These are phyloP conservation scores for Saraca asoca DNA, from an alignment of 331 rosid genomes.

Conservation along the genomic window DNA sequence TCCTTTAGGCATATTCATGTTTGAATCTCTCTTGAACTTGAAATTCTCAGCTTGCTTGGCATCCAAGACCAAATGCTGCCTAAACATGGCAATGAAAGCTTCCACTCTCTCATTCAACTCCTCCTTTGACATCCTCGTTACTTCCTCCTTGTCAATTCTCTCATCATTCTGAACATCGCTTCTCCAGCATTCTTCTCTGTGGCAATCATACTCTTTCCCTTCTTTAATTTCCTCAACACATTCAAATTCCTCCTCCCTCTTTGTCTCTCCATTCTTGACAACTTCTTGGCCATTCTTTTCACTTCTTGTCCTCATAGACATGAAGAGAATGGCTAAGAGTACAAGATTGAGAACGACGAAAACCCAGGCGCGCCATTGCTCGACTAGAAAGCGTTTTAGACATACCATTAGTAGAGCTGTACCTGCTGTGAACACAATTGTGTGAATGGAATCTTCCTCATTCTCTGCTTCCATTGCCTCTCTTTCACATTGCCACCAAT, in stretches of 20 bases:
- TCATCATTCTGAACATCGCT: conserved; percentile 33
- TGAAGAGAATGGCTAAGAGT: conserved; percentile 74
- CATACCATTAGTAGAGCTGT: conserved; percentile 71
- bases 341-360: conserved; percentile 71
- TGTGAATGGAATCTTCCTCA: conserved; percentile 48
- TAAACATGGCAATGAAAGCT: conserved; percentile 86
- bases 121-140: conserved; percentile 60
- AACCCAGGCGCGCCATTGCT: conserved; percentile 89
- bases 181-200: conserved; percentile 29
- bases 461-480: conserved; percentile 51
- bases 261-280: conserved; percentile 34
- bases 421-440: conserved; percentile 61
- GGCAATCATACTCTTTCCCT: conserved; percentile 29
- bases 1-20: conserved; percentile 27
- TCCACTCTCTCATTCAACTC: conserved; percentile 89
- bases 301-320: conserved; percentile 50
- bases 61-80: conserved; percentile 80
- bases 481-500: conserved; percentile 47
- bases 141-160: conserved; percentile 11
- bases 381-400: conserved; percentile 61
- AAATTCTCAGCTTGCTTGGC: conserved; percentile 52
- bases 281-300: conserved; percentile 26
- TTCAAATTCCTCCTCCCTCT: conserved; percentile 16
- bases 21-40: conserved; percentile 30
- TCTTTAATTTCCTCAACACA: conserved; percentile 41